Conservation (phyloP, 2,329 filamentous ascomycete genomes). For the Fusarium udum region DNA sequence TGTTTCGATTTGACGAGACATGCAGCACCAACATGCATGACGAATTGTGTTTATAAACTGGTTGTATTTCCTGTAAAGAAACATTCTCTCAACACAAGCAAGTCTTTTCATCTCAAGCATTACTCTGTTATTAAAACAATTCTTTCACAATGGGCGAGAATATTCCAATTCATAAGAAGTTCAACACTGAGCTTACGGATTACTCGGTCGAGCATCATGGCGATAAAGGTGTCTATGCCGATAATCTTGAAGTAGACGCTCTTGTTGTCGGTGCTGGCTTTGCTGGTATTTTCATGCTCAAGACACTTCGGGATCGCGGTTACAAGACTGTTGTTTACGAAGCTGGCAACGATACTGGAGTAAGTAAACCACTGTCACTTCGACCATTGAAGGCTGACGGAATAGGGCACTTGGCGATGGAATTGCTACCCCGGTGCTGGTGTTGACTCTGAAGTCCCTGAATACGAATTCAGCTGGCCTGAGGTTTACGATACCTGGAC, state of each 20-base stretch:
- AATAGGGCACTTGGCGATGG: constrained; percentile 54
- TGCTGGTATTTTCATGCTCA: constrained; percentile 61
- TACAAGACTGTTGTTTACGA: constrained; percentile 61
- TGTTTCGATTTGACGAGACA: background rate
- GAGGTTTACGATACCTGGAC: constrained; percentile 65
- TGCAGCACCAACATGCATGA: background rate
- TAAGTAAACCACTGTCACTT: background rate
- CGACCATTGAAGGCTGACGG: background rate
- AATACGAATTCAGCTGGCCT: constrained; percentile 64
- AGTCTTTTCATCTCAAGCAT: background rate
- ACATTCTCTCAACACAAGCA: background rate
- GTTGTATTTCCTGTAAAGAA: background rate
- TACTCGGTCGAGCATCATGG: constrained; percentile 46
- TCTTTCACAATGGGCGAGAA: constrained; percentile 30
- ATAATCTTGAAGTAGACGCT: constrained; percentile 55
- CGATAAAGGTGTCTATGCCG: constrained; percentile 52
- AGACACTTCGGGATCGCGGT: constrained; percentile 61
- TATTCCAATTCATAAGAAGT: constrained; percentile 47
- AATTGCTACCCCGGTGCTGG: constrained; percentile 65
- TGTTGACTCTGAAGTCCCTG: constrained; percentile 63
- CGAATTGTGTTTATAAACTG: background rate
- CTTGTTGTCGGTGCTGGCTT: constrained; percentile 58
- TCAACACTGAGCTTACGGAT: constrained; percentile 53
- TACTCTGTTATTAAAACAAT: background rate
- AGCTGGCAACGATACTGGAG: constrained; percentile 60